Evolutionary conservation across 169 alveolate species (phyloP).

Genomic region (Plasmodium billcollinsi): DNA sequence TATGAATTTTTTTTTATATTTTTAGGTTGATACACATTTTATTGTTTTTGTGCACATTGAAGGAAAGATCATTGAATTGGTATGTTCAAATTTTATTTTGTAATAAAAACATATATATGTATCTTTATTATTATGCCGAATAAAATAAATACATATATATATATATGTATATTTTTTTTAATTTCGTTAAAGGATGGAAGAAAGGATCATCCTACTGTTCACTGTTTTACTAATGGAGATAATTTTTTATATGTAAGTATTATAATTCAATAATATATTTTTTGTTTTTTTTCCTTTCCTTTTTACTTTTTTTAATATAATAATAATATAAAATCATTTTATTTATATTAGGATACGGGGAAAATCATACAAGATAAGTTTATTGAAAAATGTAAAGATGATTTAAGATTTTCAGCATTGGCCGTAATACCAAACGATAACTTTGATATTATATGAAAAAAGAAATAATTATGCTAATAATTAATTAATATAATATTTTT

Average conservation of each 20-base stretch:
- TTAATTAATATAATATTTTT: no score
- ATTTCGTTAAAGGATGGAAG: slow-evolving; percentile 38
- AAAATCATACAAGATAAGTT: slow-evolving; percentile 26
- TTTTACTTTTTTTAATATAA: background rate
- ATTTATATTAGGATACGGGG: slow-evolving; percentile 45
- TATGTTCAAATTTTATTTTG: background rate
- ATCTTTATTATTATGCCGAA: no score
- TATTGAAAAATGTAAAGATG: slow-evolving; percentile 24
- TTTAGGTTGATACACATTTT: slow-evolving; percentile 64
- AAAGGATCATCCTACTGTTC: slow-evolving; percentile 38
- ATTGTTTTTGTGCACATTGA: slow-evolving; percentile 47
- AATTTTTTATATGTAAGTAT: slow-evolving; percentile 32
- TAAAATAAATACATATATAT: background rate
- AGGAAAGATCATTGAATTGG: slow-evolving; percentile 38
- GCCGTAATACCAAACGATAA: slow-evolving; percentile 25
- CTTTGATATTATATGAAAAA: slow-evolving; percentile 1
- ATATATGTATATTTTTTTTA: background rate
- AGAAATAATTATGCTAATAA: no score
- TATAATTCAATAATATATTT: background rate
- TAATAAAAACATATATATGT: background rate
- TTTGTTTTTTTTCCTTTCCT: background rate
- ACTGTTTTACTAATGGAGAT: slow-evolving; percentile 14
- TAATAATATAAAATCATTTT: background rate
- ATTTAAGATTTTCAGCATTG: slow-evolving; percentile 51
- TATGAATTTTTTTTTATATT: background rate